A percentile compares a stretch with the other conserved stretches of the same genome.
phyloP scores from a whole-genome alignment of 441 rosid genomes.

The Jatropha podagrica region DNA sequence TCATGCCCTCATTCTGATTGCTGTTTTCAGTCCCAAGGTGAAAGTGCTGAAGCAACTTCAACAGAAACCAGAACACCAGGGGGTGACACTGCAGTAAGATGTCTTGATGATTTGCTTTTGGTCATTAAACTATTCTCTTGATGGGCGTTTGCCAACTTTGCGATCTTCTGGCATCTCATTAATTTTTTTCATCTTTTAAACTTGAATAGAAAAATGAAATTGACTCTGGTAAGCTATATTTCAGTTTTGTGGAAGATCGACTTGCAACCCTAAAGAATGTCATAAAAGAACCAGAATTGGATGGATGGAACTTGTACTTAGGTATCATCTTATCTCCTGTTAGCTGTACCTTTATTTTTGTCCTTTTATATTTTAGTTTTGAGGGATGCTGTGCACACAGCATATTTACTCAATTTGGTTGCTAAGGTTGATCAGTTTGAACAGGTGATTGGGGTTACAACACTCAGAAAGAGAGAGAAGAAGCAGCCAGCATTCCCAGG shows the following conservation, averaged over 20 bases:
- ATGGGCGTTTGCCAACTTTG: background rate
- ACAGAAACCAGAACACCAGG: constrained; percentile 75
- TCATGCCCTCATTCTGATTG: constrained; percentile 5
- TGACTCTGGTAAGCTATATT: constrained; percentile 11
- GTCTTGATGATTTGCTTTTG: background rate
- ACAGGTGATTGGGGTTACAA: constrained; percentile 94
- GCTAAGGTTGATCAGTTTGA: constrained; percentile 25
- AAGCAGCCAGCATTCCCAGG: constrained; percentile 68
- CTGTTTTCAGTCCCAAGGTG: constrained; percentile 69
- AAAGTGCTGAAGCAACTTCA: constrained; percentile 86
- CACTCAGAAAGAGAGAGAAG: constrained; percentile 81
- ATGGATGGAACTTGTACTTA: constrained; percentile 83
- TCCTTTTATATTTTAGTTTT: background rate
- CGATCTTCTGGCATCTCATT: background rate
- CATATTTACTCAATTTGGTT: background rate
- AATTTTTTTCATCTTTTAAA: constrained; percentile 1
- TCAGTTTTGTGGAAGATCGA: constrained; percentile 93
- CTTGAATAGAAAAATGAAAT: constrained; percentile 17
- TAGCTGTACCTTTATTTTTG: background rate
- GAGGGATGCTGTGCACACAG: background rate
- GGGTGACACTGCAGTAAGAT: constrained; percentile 67
- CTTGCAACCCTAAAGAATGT: constrained; percentile 89
- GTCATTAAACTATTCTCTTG: background rate
- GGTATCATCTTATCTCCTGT: constrained; percentile 35
- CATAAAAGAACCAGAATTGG: constrained; percentile 77